Base-by-base conservation (phyloP, 108 stramenopile genomes). In the Cyclotella atomus region DNA sequence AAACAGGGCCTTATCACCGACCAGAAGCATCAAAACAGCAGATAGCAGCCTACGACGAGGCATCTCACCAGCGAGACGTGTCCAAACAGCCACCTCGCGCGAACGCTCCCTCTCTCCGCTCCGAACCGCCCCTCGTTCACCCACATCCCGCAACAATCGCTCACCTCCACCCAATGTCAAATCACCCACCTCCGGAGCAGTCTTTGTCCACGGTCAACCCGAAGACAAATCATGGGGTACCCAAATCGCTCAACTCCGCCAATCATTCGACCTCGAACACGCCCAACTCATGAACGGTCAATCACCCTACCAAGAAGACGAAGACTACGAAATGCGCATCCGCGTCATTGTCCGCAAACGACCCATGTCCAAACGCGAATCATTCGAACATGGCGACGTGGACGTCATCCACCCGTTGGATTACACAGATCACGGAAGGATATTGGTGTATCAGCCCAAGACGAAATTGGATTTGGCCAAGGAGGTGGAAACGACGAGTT, bases 381-480 rank as follows among this genome's bases (percentile, higher is more conserved):
- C 63, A 0, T 41, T 59, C 19, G 68, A 76, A 23, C 71, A 86
- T 5, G 86, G 89, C 8, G 94, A 93, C 19, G 83, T 90, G 21
- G 95, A 96, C 73, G 88, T 91, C 30, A 84, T 95, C 66, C 94
- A 95, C 68, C 88, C 91, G 3, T 66, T 93, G 19, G 85, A 85
- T 57, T 90, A 88, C 36, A 75, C 70, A 45, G 72, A 82, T 57
- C 81, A 88, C 56, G 94, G 94, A 29, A 77, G 64, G 63, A 89
- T 97, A 28, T 81, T 97, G 32, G 97, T 97, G 43, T 97, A 99
- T 85, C 95, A 98, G 65, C 96, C 97, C 53, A 98, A 97, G 72
- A 93, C 95, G 1, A 87, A 91, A 21, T 95, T 99, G 27, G 99
- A 99, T 83, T 81, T 99, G 85, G 96, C 96, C 54, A 98, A 98